These are phyloP conservation scores for Blumeriella jaapii DNA, from an alignment of 2,329 filamentous ascomycete species.

Conservation along the genomic window DNA sequence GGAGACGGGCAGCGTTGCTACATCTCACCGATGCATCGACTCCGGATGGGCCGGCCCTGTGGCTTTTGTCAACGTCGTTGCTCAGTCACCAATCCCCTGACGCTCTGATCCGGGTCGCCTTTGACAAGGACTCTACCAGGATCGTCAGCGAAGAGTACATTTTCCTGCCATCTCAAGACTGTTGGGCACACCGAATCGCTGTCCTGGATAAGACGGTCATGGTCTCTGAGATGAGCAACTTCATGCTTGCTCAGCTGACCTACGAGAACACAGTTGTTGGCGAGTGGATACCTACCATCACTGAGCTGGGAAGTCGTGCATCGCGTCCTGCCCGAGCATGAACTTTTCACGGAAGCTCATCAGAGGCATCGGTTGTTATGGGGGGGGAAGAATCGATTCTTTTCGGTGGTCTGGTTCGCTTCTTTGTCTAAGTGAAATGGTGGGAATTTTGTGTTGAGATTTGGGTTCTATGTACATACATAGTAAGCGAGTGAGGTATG, in stretches of 20 bases:
- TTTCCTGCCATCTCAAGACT: neutral
- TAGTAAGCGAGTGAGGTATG: no score
- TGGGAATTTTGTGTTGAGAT: no score
- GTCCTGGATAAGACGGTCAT: neutral
- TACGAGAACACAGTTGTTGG: neutral
- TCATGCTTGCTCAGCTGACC: neutral
- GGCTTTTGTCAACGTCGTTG: slow-evolving; percentile 1
- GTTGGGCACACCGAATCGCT: neutral
- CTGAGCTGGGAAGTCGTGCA: no score
- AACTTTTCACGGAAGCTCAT: no score
- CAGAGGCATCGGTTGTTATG: no score
- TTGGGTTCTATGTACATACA: no score
- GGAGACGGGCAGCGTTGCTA: neutral
- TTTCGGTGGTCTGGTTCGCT: no score
- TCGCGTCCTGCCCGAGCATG: no score
- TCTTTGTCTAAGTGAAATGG: no score
- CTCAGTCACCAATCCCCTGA: neutral
- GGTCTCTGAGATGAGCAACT: neutral
- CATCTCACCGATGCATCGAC: slow-evolving; percentile 1
- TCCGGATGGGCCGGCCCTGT: neutral
- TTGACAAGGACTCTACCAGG: neutral
- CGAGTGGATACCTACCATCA: no score
- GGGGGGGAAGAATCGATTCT: no score
- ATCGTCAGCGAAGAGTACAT: slow-evolving; percentile 1
- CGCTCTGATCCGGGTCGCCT: slow-evolving; percentile 1